These are phyloP conservation scores for Leishmania lainsoni DNA, from an alignment of 208 protist genomes.

Conservation along the genomic window DNA sequence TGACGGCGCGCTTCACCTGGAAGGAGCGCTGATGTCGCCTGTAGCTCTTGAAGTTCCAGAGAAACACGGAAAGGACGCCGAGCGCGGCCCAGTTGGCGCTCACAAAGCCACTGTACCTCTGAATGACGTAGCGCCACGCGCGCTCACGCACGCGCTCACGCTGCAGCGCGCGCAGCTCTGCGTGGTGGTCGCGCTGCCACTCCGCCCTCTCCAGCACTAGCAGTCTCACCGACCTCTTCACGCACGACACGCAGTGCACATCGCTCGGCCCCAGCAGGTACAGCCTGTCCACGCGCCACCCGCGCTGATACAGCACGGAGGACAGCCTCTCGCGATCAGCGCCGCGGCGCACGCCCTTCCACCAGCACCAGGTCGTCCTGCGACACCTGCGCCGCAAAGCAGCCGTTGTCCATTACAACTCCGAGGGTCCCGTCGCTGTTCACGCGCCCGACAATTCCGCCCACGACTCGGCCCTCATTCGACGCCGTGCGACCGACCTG, in stretches of 20 bases:
- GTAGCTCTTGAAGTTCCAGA: slow-evolving; percentile 78
- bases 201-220: slow-evolving; percentile 66
- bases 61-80: slow-evolving; percentile 67
- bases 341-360: slow-evolving; percentile 36
- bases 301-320: too few relatives aligned
- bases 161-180: slow-evolving; percentile 53
- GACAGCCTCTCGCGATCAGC: too few relatives aligned
- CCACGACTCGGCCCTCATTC: slow-evolving; percentile 47
- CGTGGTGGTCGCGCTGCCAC: slow-evolving; percentile 63
- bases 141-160: slow-evolving; percentile 73
- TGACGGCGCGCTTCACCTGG: too few relatives aligned
- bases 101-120: slow-evolving; percentile 75
- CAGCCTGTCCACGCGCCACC: too few relatives aligned
- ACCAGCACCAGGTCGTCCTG: slow-evolving; percentile 60
- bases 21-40: too few relatives aligned
- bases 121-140: slow-evolving; percentile 64
- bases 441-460: slow-evolving; percentile 74
- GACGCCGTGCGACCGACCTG: slow-evolving; percentile 35
- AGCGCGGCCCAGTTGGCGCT: slow-evolving; percentile 66
- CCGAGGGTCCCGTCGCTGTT: slow-evolving; percentile 88
- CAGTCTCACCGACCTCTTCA: slow-evolving; percentile 46
- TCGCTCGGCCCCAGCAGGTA: slow-evolving; percentile 14
- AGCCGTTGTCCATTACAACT: slow-evolving; percentile 85
- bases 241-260: slow-evolving; percentile 53
- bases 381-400: slow-evolving; percentile 63